Evolutionary conservation across 176 grass and related monocot genomes (phyloP).

Genomic region (Raddia guianensis): DNA sequence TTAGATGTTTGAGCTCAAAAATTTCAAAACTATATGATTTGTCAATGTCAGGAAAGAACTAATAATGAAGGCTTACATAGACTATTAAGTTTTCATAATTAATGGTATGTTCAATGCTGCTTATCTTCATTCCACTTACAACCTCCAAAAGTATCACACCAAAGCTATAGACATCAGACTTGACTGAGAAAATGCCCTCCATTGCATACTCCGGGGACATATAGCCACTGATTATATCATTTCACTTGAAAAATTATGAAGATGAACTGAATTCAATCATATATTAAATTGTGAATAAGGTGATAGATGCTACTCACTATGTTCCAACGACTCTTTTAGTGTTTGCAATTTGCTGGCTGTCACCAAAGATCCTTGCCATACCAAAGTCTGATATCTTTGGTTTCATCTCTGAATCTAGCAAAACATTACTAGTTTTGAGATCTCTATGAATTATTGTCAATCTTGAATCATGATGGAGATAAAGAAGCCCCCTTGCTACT

Average conservation of each 20-base stretch:
- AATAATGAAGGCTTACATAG: slow-evolving; percentile 36
- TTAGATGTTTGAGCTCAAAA: background rate
- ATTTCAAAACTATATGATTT: background rate
- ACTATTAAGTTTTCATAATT: slow-evolving; percentile 47
- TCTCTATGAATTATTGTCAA: background rate
- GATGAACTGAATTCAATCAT: background rate
- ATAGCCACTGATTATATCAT: slow-evolving; percentile 36
- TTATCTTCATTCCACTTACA: slow-evolving; percentile 49
- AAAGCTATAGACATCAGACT: slow-evolving; percentile 60
- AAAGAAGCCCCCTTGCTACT: slow-evolving; percentile 50
- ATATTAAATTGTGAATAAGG: background rate
- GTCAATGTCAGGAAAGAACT: background rate
- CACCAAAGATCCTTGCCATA: slow-evolving; percentile 51
- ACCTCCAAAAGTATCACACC: slow-evolving; percentile 53
- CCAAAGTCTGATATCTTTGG: slow-evolving; percentile 61
- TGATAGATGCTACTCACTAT: slow-evolving; percentile 19
- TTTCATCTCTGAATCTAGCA: slow-evolving; percentile 46
- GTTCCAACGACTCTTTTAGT: slow-evolving; percentile 52
- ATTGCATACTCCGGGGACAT: slow-evolving; percentile 68
- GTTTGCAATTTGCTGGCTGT: slow-evolving; percentile 28
- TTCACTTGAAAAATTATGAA: background rate
- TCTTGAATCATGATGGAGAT: slow-evolving; percentile 56
- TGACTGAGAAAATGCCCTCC: slow-evolving; percentile 52
- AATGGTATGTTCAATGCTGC: background rate
- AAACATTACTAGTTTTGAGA: slow-evolving; percentile 47